Conservation (phyloP, 495 filamentous ascomycete genomes). For the Lasiosphaeria miniovina region DNA sequence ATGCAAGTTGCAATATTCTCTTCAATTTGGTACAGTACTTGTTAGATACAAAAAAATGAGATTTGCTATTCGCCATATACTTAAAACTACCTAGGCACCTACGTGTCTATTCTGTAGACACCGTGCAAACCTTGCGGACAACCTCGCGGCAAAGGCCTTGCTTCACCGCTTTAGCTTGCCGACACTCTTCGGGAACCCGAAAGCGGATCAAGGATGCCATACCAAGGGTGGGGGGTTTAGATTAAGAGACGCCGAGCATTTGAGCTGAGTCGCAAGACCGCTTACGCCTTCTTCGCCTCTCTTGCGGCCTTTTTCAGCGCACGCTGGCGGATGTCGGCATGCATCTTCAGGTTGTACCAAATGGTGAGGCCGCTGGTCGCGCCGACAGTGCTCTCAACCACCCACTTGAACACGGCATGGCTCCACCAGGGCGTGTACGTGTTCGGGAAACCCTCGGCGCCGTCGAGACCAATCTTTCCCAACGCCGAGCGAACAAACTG, state of each 20-base stretch:
- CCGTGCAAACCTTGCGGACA: too few species aligned
- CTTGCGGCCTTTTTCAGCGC: slow-evolving; percentile 87
- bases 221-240: too few species aligned
- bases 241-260: too few species aligned
- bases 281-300: slow-evolving; percentile 63
- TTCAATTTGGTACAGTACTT: too few species aligned
- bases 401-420: slow-evolving; percentile 87
- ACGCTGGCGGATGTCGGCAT: slow-evolving; percentile 79
- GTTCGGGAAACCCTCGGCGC: slow-evolving; percentile 70
- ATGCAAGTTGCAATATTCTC: not conserved
- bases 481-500: slow-evolving; percentile 77
- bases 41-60: too few species aligned
- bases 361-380: slow-evolving; percentile 60
- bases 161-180: too few species aligned
- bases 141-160: too few species aligned
- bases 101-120: too few species aligned
- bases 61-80: too few species aligned
- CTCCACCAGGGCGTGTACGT: slow-evolving; percentile 91
- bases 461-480: slow-evolving; percentile 74
- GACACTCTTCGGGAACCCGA: too few species aligned
- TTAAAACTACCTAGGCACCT: too few species aligned
- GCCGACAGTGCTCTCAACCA: slow-evolving; percentile 67
- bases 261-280: not conserved
- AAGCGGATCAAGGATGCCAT: too few species aligned
- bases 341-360: slow-evolving; percentile 71